Conservation (phyloP, 768 basidiomycete species). For the Pulveroboletus ravenelii region DNA sequence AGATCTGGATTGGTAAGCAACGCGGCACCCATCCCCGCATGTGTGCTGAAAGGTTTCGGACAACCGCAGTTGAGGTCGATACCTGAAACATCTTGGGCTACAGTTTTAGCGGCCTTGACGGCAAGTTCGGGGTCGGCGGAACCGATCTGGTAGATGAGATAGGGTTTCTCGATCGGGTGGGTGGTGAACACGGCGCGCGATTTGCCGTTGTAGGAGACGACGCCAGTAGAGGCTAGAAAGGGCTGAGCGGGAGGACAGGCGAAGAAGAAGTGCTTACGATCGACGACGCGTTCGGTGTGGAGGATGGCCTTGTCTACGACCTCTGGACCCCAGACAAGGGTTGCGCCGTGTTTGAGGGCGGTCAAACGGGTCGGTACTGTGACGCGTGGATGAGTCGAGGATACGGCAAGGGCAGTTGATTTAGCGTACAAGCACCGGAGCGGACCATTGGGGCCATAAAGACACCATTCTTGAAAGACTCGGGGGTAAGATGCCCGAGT, state of each 20-base stretch:
- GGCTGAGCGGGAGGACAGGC: neutral
- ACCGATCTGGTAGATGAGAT: constrained; percentile 94
- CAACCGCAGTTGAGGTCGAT: constrained; percentile 98
- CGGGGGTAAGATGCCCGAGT: constrained; percentile 54
- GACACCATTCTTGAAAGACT: constrained; percentile 83
- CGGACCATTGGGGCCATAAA: constrained; percentile 99
- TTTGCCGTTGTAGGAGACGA: constrained; percentile 82
- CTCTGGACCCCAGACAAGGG: constrained; percentile 95
- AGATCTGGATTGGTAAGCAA: constrained; percentile 88
- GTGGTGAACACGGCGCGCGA: constrained; percentile 84
- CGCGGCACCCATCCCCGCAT: constrained; percentile 95
- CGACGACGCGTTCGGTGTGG: constrained; percentile 74
- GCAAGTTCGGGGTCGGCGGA: constrained; percentile 86
- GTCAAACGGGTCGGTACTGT: constrained; percentile 82
- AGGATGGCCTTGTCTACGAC: constrained; percentile 95
- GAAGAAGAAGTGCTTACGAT: constrained; percentile 54
- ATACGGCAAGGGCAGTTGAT: neutral
- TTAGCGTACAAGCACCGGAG: constrained; percentile 74
- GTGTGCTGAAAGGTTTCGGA: constrained; percentile 93
- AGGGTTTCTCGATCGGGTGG: constrained; percentile 92
- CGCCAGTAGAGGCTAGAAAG: constrained; percentile 71
- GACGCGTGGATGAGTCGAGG: constrained; percentile 9
- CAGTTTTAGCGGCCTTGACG: constrained; percentile 83
- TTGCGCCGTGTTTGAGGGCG: constrained; percentile 88
- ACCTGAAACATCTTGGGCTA: constrained; percentile 86